Percentiles rank a stretch among this genome's conserved stretches.
These are phyloP conservation scores for Cryptococcus sp. DNA, from an alignment of 1,284 basidiomycete genomes.

Conservation along the genomic window DNA sequence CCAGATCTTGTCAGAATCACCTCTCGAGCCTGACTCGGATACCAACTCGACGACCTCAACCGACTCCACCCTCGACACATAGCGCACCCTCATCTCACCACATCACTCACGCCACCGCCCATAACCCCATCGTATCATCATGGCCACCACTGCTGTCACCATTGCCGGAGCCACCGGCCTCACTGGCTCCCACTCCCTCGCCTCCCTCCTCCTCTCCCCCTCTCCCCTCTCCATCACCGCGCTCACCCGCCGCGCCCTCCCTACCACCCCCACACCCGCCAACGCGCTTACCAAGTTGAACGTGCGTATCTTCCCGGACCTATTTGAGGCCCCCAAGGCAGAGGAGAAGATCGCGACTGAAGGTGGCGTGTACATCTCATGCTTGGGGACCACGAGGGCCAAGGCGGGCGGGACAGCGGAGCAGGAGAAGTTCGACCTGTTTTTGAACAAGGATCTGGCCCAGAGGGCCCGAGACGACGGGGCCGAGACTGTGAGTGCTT, in stretches of 20 bases:
- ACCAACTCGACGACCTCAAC: slow-evolving; percentile 1
- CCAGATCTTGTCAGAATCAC: slow-evolving; percentile 12
- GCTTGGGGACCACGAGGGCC: slow-evolving; percentile 44
- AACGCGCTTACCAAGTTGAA: slow-evolving; percentile 21
- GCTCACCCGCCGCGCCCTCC: slow-evolving; percentile 36
- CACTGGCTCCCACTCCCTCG: slow-evolving; percentile 37
- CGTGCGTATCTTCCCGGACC: slow-evolving; percentile 28
- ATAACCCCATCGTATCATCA: background rate
- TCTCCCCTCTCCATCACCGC: slow-evolving; percentile 35
- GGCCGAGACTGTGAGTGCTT: slow-evolving; percentile 32
- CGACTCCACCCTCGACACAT: background rate
- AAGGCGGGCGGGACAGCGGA: slow-evolving; percentile 34
- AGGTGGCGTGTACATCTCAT: slow-evolving; percentile 35
- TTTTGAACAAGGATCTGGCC: slow-evolving; percentile 40
- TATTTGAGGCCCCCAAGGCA: slow-evolving; percentile 17
- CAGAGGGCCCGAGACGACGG: slow-evolving; percentile 42
- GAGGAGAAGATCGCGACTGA: slow-evolving; percentile 12
- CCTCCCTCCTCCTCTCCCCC: slow-evolving; percentile 28
- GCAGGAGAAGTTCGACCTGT: slow-evolving; percentile 40
- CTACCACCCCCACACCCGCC: slow-evolving; percentile 3
- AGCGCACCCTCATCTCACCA: background rate
- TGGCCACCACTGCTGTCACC: slow-evolving; percentile 28
- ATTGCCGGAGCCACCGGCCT: slow-evolving; percentile 47
- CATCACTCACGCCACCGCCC: background rate
- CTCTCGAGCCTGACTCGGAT: slow-evolving; percentile 11